Evolutionary conservation across 371 early-diverging fungal genomes (phyloP).

Genomic region (Aphelidium insulamus): DNA sequence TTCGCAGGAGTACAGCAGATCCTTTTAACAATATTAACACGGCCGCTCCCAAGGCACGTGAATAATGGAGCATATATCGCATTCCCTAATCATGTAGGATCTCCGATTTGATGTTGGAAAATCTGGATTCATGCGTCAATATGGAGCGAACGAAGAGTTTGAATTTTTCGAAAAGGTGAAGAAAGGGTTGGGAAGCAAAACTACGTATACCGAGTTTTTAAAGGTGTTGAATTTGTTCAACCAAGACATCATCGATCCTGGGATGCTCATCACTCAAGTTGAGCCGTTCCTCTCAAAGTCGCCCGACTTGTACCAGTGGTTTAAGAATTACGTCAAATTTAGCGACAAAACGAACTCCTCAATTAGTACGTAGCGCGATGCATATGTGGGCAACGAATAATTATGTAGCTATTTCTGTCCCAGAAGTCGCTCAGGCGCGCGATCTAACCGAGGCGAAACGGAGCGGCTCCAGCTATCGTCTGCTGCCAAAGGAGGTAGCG

Average conservation of each 20-base stretch:
- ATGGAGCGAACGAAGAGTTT: constrained; percentile 69
- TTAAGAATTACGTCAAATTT: constrained; percentile 84
- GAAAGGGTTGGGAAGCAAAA: constrained; percentile 53
- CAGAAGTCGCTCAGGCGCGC: too few species aligned
- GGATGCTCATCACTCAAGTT: constrained; percentile 59
- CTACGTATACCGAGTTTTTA: constrained; percentile 86
- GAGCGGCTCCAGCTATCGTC: constrained; percentile 56
- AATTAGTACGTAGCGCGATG: too few species aligned
- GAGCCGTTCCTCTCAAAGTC: constrained; percentile 49
- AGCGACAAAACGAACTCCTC: too few species aligned
- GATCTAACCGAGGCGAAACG: too few species aligned
- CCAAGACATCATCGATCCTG: constrained; percentile 73
- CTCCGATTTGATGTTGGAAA: constrained; percentile 6
- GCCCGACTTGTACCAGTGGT: constrained; percentile 71
- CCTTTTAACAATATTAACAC: too few species aligned
- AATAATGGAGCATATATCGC: too few species aligned
- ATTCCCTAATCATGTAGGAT: constrained; percentile 5
- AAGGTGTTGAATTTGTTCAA: constrained; percentile 89
- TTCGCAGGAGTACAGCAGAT: too few species aligned
- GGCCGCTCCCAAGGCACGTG: too few species aligned
- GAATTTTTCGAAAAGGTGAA: constrained; percentile 82
- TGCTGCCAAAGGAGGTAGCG: constrained; percentile 40
- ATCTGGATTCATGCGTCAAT: too few species aligned
- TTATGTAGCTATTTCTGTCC: too few species aligned
- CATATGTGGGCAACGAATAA: too few species aligned